These are phyloP conservation scores for Lepidium aucheri DNA, from an alignment of 345 rosid genomes.

Conservation along the genomic window DNA sequence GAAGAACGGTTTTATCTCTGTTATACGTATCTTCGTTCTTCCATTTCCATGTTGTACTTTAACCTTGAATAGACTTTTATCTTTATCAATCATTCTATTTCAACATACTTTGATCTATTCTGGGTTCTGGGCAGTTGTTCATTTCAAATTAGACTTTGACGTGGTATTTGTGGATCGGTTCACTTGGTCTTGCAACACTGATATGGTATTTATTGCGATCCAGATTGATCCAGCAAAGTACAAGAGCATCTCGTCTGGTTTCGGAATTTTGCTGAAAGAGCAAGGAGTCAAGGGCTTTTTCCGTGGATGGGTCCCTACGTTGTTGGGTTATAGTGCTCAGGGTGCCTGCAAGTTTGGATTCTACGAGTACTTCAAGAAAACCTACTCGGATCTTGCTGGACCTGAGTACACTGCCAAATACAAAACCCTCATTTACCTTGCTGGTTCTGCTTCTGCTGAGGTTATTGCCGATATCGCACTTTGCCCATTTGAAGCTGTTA, in stretches of 20 bases:
- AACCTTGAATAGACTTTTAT: too few relatives aligned
- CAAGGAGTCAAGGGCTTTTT: constrained; percentile 90
- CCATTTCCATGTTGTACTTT: neutral
- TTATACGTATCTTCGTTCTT: neutral
- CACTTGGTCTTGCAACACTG: neutral
- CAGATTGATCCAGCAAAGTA: constrained; percentile 95
- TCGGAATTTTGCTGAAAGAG: constrained; percentile 79
- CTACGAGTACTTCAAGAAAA: constrained; percentile 94
- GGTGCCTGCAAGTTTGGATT: constrained; percentile 99
- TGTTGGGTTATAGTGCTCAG: constrained; percentile 96
- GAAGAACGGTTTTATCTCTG: neutral
- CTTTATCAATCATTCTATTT: neutral
- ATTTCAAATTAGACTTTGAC: neutral
- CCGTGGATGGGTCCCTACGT: constrained; percentile 98
- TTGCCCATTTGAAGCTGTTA: constrained; percentile 99
- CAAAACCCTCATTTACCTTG: constrained; percentile 95
- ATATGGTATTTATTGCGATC: constrained; percentile 1
- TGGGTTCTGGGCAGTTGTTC: neutral
- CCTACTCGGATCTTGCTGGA: constrained; percentile 88
- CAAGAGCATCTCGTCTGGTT: constrained; percentile 91
- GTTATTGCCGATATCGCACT: constrained; percentile 86
- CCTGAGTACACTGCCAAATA: constrained; percentile 77
- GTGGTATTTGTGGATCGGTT: constrained; percentile 1
- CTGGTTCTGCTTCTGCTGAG: constrained; percentile 99
- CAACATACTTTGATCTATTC: neutral